phyloP scores from a whole-genome alignment of 2,329 filamentous ascomycete genomes.

The Dothistroma septosporum region DNA sequence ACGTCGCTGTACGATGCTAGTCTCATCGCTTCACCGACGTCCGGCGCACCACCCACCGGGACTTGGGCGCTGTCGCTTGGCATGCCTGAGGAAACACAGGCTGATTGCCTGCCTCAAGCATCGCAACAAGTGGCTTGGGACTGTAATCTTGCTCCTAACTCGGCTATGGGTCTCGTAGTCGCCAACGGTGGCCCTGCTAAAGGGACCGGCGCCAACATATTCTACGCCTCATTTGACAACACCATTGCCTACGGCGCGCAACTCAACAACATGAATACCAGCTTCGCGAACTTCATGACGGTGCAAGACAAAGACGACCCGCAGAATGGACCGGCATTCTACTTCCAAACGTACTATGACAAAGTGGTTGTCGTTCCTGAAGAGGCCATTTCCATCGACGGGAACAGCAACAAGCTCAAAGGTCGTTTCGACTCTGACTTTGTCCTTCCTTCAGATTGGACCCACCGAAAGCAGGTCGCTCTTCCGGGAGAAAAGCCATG shows the following conservation, averaged over 20 bases:
- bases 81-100: conserved; percentile 48
- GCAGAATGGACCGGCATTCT: conserved; percentile 57
- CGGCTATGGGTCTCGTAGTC: conserved; percentile 30
- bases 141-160: conserved; percentile 49
- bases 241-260: conserved; percentile 58
- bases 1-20: conserved; percentile 35
- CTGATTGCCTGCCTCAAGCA: conserved; percentile 55
- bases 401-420: conserved; percentile 25
- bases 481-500: conserved; percentile 59
- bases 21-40: conserved; percentile 47
- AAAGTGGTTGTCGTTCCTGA: conserved; percentile 57
- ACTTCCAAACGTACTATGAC: conserved; percentile 60
- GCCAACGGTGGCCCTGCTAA: conserved; percentile 16
- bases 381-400: conserved; percentile 25
- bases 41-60: conserved; percentile 54
- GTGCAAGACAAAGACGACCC: conserved; percentile 56
- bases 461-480: conserved; percentile 41
- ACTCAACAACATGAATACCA: conserved; percentile 43
- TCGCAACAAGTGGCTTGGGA: conserved; percentile 59
- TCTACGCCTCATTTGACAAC: conserved; percentile 28
- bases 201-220: conserved; percentile 29
- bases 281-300: conserved; percentile 45
- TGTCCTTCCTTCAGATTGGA: conserved; percentile 14
- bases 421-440: conserved; percentile 19
- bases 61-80: conserved; percentile 53